These are phyloP conservation scores for Penicillium sclerotigenum DNA, from an alignment of 2,329 filamentous ascomycete species.

Conservation along the genomic window DNA sequence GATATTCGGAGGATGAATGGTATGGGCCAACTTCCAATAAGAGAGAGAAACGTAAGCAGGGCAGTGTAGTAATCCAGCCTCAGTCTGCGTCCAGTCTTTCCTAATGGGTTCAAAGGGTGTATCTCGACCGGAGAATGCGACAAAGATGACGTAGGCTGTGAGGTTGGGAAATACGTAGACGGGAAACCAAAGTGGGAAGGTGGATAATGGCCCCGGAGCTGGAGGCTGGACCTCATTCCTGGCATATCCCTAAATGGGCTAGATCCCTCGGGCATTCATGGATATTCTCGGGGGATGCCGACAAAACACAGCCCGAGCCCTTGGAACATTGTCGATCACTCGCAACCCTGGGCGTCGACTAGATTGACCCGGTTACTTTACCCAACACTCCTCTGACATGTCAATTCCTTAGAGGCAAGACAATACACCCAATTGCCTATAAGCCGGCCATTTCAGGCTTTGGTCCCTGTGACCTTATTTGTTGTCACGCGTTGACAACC, in stretches of 20 bases:
- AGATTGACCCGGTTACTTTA: not conserved
- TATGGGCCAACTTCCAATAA: not conserved
- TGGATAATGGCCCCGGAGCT: not conserved
- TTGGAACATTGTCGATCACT: not conserved
- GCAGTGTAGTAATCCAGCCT: not conserved
- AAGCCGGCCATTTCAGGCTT: not conserved
- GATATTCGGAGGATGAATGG: not conserved
- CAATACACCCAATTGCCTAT: not conserved
- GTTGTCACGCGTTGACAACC: not conserved
- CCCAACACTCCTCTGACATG: not conserved
- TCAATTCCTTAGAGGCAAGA: not conserved
- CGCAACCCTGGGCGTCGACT: not conserved
- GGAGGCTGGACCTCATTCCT: not conserved
- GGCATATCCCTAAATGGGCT: not conserved
- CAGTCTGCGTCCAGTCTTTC: too few relatives aligned
- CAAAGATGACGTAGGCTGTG: not conserved
- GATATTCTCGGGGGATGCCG: not conserved
- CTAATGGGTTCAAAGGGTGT: not conserved
- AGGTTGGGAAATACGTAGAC: not conserved
- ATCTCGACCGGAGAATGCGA: not conserved
- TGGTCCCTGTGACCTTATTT: not conserved
- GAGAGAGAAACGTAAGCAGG: not conserved
- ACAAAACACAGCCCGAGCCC: not conserved
- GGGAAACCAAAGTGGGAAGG: not conserved
- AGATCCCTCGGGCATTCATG: not conserved